Percentiles rank a stretch among this genome's conserved stretches.
phyloP scores from a whole-genome alignment of 2,329 filamentous ascomycete genomes.

The Apiospora kogelbergensis region DNA sequence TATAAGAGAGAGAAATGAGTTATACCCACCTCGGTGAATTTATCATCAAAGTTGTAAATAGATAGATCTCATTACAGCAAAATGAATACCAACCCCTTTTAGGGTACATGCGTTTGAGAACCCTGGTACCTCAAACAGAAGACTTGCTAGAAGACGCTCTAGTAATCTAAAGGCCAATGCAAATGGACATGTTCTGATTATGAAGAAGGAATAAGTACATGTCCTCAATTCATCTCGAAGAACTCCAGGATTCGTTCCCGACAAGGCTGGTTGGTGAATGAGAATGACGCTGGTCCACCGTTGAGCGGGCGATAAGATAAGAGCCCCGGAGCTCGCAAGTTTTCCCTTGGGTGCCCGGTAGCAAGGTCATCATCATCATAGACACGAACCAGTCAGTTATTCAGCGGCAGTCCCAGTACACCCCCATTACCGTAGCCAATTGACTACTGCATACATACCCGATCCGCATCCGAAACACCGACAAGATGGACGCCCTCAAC shows the following conservation, averaged over 20 bases:
- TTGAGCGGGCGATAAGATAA: slow-evolving; percentile 11
- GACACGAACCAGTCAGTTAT: not conserved
- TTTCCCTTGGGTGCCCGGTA: not conserved
- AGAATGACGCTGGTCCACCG: not conserved
- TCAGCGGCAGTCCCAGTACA: not conserved
- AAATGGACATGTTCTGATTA: too few relatives aligned
- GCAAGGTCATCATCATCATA: not conserved
- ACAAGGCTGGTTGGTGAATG: too few relatives aligned
- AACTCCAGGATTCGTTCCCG: not conserved
- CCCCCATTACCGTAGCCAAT: not conserved
- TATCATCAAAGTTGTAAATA: not conserved
- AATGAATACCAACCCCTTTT: not conserved
- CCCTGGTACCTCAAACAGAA: not conserved
- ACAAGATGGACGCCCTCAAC: slow-evolving; percentile 39
- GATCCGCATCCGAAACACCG: not conserved
- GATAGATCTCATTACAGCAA: not conserved
- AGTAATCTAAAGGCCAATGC: not conserved
- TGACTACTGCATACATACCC: too few relatives aligned
- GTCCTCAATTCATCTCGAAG: not conserved
- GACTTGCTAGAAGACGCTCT: too few relatives aligned
- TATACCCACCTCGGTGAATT: not conserved
- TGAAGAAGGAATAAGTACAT: not conserved
- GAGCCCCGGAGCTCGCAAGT: slow-evolving; percentile 2
- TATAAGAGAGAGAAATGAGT: slow-evolving; percentile 42
- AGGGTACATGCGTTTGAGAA: not conserved